Percentiles rank a stretch among this genome's conserved stretches.
phyloP scores from a whole-genome alignment of 257 asterid species.

The Salvia hispanica region DNA sequence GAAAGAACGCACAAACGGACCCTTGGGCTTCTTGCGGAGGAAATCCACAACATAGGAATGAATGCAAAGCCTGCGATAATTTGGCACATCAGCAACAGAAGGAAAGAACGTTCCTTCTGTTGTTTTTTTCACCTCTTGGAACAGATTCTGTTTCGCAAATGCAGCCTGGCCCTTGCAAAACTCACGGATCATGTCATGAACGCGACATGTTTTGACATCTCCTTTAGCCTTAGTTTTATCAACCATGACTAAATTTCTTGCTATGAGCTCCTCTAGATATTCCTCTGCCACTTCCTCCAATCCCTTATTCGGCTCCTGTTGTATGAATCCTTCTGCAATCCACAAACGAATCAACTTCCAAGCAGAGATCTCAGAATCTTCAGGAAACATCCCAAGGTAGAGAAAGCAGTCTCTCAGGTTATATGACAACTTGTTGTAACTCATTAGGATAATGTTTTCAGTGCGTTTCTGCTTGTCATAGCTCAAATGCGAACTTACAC shows the following conservation, averaged over 20 bases:
- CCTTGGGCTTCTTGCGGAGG: conserved; percentile 30
- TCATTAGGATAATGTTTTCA: conserved; percentile 38
- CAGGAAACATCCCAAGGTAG: conserved; percentile 50
- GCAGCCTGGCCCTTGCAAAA: conserved; percentile 50
- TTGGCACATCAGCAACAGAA: conserved; percentile 21
- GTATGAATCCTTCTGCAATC: conserved; percentile 61
- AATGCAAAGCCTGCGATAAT: conserved; percentile 44
- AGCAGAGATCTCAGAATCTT: conserved; percentile 42
- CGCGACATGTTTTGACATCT: conserved; percentile 45
- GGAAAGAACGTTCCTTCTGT: conserved; percentile 29
- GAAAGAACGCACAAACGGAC: conserved; percentile 44
- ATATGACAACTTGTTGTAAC: conserved; percentile 51
- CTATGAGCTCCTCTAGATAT: conserved; percentile 42
- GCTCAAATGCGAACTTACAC: conserved; percentile 23
- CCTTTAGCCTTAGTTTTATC: conserved; percentile 38
- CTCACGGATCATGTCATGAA: conserved; percentile 54
- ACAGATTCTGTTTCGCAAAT: conserved; percentile 33
- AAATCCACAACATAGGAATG: conserved; percentile 43
- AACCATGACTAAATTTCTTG: conserved; percentile 49
- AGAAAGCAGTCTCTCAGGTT: conserved; percentile 52
- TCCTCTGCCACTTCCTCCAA: conserved; percentile 49
- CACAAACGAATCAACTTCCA: conserved; percentile 46
- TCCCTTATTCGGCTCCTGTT: conserved; percentile 14
- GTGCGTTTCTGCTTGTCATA: conserved; percentile 12
- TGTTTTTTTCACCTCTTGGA: conserved; percentile 42